Percentiles rank a stretch among this genome's conserved stretches.
Evolutionary conservation across 2,329 filamentous ascomycete species (phyloP).

Genomic region (Salinomyces thailandicus): DNA sequence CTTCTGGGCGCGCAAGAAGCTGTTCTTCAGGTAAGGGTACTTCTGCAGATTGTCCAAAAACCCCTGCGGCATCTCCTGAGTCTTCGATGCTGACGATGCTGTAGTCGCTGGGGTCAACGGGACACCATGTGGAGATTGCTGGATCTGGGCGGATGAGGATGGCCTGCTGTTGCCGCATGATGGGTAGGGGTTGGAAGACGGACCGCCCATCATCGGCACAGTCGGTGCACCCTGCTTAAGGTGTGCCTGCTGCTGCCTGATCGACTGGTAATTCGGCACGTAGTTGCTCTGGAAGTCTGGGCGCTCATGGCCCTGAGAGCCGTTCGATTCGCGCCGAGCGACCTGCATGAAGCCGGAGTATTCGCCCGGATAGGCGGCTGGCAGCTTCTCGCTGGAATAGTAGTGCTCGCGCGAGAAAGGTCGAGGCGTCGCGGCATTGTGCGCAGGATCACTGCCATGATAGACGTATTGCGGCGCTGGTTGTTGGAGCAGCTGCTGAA

Average conservation of each 20-base stretch:
- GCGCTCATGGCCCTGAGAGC: slow-evolving; percentile 20
- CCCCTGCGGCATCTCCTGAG: slow-evolving; percentile 22
- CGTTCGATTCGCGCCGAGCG: slow-evolving; percentile 21
- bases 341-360: slow-evolving; percentile 24
- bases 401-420: slow-evolving; percentile 28
- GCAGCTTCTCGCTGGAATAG: slow-evolving; percentile 26
- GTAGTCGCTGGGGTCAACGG: slow-evolving; percentile 25
- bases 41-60: slow-evolving; percentile 35
- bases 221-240: slow-evolving; percentile 14
- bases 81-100: slow-evolving; percentile 14
- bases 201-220: slow-evolving; percentile 7
- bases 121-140: slow-evolving; percentile 24
- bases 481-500: slow-evolving; percentile 4
- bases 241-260: slow-evolving; percentile 16
- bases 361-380: slow-evolving; percentile 27
- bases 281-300: slow-evolving; percentile 17
- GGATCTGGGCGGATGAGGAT: slow-evolving; percentile 17
- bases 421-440: slow-evolving; percentile 17
- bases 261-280: slow-evolving; percentile 18
- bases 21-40: slow-evolving; percentile 37
- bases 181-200: slow-evolving; percentile 16
- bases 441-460: slow-evolving; percentile 16
- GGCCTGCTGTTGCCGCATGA: slow-evolving; percentile 12
- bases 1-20: slow-evolving; percentile 32
- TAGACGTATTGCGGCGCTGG: slow-evolving; percentile 8